Base-by-base conservation (phyloP, 2,329 filamentous ascomycete species). In the Aspergillus costaricaensis region DNA sequence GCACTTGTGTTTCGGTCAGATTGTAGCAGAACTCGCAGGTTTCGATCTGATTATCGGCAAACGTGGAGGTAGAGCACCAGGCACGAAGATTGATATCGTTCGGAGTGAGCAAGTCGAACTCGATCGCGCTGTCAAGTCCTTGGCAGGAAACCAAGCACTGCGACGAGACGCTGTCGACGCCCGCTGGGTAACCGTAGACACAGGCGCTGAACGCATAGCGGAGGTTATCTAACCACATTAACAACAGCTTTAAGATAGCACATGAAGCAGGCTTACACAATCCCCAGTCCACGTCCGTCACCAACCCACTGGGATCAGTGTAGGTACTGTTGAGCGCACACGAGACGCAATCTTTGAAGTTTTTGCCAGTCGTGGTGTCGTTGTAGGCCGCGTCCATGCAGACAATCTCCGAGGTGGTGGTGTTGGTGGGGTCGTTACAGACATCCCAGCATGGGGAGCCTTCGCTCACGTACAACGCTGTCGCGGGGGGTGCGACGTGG, bases 211-310 rank as follows among this genome's bases (percentile, higher is more conserved):
- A 74, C 1, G 78, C 73, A 62, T 73, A 81, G 43, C 79, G 79
- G 51, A 81, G 72, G 55, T 81, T 80, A 67, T 79, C 79, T 81
- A 27, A 27, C 25, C 25, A 27, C 25, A 2, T 27, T 27, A 27
- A 27, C 25, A 27, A 27, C 25, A 27, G 25, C 0, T 27, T 8
- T 27, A 8, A 64, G 4, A 23, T 30, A 2, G 9, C 32, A 15
- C 32, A 36, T 15, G 7, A 19, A 60, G 14, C 12, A 21, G 12
- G 67, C 78, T 63, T 77, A 81, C 79, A 79, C 48, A 81, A 68
- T 39, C 74, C 79, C 79, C 77, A 81, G 63, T 76, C 68, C 9
- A 81, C 75, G 64, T 81, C 79, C 17, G 79, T 74, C 60, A 79
- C 72, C 23, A 75, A 75, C 1, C 70, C 72, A 1, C 48, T 49